phyloP scores from a whole-genome alignment of 202 grass and related monocot species.

The Eragrostis tef region DNA sequence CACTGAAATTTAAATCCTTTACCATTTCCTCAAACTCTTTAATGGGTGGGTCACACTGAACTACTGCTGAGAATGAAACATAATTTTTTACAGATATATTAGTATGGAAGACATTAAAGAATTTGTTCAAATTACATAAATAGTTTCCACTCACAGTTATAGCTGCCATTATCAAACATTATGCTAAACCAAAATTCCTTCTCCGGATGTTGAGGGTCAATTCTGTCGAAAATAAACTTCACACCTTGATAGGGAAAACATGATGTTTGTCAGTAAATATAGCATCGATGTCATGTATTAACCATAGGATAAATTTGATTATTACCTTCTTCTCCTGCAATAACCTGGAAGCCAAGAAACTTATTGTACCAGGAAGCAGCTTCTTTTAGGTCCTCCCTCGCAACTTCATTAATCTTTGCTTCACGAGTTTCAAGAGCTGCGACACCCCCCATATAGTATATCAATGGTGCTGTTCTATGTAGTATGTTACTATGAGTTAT shows the following conservation, averaged over 20 bases:
- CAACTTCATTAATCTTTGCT: constrained; percentile 45
- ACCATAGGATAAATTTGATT: background rate
- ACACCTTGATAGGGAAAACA: constrained; percentile 53
- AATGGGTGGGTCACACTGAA: constrained; percentile 52
- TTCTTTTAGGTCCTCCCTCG: constrained; percentile 41
- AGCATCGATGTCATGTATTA: background rate
- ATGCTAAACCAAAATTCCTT: constrained; percentile 66
- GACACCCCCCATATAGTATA: constrained; percentile 17
- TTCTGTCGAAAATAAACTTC: constrained; percentile 74
- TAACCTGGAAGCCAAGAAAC: constrained; percentile 59
- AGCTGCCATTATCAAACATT: constrained; percentile 48
- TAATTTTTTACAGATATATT: background rate
- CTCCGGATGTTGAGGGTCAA: constrained; percentile 55
- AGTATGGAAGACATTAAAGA: constrained; percentile 11
- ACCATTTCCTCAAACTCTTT: constrained; percentile 59
- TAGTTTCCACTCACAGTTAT: constrained; percentile 60
- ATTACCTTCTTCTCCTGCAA: constrained; percentile 44
- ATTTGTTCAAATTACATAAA: background rate
- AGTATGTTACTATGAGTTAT: background rate
- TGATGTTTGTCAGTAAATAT: constrained; percentile 23
- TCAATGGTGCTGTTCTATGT: background rate
- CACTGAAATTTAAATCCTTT: constrained; percentile 60
- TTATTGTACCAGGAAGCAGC: constrained; percentile 59
- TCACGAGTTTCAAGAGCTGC: constrained; percentile 60
- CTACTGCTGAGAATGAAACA: constrained; percentile 56